Base-by-base conservation (phyloP, 2,329 filamentous ascomycete genomes). In the Cladorrhinum sp. region DNA sequence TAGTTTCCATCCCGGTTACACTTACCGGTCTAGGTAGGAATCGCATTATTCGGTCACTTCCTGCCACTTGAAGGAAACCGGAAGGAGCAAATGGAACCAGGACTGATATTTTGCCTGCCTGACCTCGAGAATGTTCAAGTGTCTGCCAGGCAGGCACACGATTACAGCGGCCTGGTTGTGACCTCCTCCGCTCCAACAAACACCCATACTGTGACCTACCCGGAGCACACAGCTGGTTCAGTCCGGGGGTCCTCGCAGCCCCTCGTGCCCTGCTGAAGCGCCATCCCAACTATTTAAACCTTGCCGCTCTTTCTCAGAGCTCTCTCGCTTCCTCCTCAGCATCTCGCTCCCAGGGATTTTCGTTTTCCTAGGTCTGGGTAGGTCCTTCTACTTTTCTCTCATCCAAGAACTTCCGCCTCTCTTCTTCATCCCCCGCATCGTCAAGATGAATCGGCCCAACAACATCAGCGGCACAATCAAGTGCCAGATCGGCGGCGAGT, bases 401-500 rank as follows among this genome's bases (percentile, higher is more conserved):
- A 6, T 45, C 41, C 3, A n/a, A 13, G 4, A n/a, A 41, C 36
- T 16, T 13, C 41, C 18, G 8, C n/a, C 41, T 18, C 18, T 45
- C 41, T 45, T 20, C 6, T 10, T 45, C 41, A 45, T 3, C 41
- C 16, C 20, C 16, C 41, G 6, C 2, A 2, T 45, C 8, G 16
- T 18, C 41, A 45, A 5, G 16, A 45, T 45, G 41, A 45, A 45
- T 22, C n/a, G 4, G 3, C 16, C 8, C 41, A 45, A 45, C 41
- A 45, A 45, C 41, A 16, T 45, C 41, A 36, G 50, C 54, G 63
- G 51, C 50, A 49, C 53, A 16, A 59, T 59, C 25, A 48, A 54
- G 16, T 76, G 74, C 61, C 53, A 57, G 22, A 45, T 64, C 6
- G 72, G 69, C 6, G 68, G 68, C 24, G 66, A 75, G 58, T 75